Base-by-base conservation (phyloP, 768 basidiomycete genomes). In the Tricholoma saponaceum region DNA sequence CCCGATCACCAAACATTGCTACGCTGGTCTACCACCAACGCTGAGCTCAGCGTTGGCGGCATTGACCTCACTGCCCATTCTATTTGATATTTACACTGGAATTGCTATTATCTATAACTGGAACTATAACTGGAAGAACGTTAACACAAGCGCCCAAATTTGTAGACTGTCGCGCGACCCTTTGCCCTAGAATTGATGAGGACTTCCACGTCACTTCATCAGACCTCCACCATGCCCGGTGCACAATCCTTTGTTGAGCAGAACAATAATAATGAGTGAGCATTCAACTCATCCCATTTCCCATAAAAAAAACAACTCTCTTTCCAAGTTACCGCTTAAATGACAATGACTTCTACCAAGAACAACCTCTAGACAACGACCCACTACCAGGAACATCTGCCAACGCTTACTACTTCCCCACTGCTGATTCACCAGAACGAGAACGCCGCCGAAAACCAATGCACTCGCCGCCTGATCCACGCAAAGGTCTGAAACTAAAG, bases 391-490 rank as follows among this genome's bases (percentile, higher is more conserved):
- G 20, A 43, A 9, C 44, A 5, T 28, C 47, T 28, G 16, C 12
- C 2, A 46, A 49, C 26, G 16, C 47, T 1, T 50, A 30, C 26
- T 7, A 10, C 4, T 30, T 50, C n/a, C 47, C 47, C 16, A 28
- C 47, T 2, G n/a, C 3, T n/a, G 16, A 16, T n/a, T 28, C 26
- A 4, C 16, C 54, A 26, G 52, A 39, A 43, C 30, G 30, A 12
- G 55, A 54, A 16, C 30, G 53, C 28, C 46, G 58, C 56, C 57
- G n/a, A 28, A 50, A n/a, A 54, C 26, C 16, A 51, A 56, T 44
- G 55, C 32, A 25, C 52, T 46, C 22, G 32, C 35, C 51, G 8
- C 51, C 35, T 55, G 56, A 52, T n/a, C 23, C 26, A 35, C 53
- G n/a, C 33, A 52, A 35, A 53, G 52, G 37, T n/a, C 25, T 26